These are phyloP conservation scores for Pseudevernia furfuracea DNA, from an alignment of 495 filamentous ascomycete species.

Conservation along the genomic window DNA sequence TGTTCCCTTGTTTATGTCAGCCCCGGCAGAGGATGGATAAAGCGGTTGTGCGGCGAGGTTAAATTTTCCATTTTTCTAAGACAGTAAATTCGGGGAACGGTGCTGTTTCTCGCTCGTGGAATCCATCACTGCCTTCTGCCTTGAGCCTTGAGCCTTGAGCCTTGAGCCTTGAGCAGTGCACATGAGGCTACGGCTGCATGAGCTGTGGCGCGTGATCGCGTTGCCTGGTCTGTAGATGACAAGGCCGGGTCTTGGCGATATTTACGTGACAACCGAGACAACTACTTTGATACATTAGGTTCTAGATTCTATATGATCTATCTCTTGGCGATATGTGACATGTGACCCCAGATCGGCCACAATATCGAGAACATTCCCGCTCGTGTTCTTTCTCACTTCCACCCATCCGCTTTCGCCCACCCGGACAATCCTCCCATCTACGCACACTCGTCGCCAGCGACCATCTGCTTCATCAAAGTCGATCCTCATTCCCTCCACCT, in stretches of 20 bases:
- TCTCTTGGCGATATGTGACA: background rate
- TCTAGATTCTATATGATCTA: too few relatives aligned
- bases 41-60: constrained; percentile 7
- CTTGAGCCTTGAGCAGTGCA: background rate
- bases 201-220: background rate
- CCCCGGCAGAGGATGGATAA: constrained; percentile 12
- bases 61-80: background rate
- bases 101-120: background rate
- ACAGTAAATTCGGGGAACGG: background rate
- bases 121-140: background rate
- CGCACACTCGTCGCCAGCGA: constrained; percentile 74
- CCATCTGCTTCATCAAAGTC: constrained; percentile 54
- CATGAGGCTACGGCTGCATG: background rate
- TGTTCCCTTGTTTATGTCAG: constrained; percentile 1
- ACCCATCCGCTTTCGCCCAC: constrained; percentile 65
- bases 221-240: background rate
- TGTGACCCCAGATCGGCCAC: constrained; percentile 6
- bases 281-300: too few relatives aligned
- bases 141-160: background rate
- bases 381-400: constrained; percentile 44
- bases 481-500: constrained; percentile 55
- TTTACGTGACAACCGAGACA: too few relatives aligned
- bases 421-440: constrained; percentile 79
- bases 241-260: background rate
- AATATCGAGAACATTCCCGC: constrained; percentile 20